Evolutionary conservation across 345 rosid species (phyloP).

Genomic region (Eucalyptus regnans): DNA sequence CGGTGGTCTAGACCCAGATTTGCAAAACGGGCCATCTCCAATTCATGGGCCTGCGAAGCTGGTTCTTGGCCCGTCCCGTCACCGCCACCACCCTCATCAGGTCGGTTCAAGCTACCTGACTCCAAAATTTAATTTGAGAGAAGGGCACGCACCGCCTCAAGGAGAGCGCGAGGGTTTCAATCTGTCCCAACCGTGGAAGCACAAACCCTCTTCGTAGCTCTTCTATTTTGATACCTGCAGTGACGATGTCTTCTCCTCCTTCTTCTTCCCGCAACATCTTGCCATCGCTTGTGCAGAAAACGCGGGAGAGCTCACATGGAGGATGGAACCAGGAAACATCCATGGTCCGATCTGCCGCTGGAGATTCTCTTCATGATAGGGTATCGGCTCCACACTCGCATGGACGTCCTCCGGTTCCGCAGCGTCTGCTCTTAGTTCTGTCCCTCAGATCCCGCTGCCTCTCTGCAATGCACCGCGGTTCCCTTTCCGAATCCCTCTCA

Average conservation of each 20-base stretch:
- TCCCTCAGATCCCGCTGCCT: neutral
- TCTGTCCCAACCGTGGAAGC: too few relatives aligned
- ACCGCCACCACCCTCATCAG: accelerated
- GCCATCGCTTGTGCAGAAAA: neutral
- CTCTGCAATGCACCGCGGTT: accelerated
- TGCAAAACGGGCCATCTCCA: accelerated
- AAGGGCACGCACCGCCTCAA: too few relatives aligned
- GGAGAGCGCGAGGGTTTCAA: accelerated
- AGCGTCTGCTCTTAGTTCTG: neutral
- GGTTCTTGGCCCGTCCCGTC: too few relatives aligned
- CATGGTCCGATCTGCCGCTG: neutral
- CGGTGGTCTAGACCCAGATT: too few relatives aligned
- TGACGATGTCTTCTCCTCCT: neutral
- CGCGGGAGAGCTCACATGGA: neutral
- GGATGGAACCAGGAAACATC: neutral
- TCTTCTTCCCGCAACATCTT: neutral
- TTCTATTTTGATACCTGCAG: neutral
- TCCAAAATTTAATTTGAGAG: too few relatives aligned
- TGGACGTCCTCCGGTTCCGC: neutral
- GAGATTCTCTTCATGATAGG: neutral
- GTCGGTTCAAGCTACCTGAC: accelerated
- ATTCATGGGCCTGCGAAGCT: accelerated
- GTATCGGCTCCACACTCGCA: neutral
- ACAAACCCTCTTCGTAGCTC: too few relatives aligned
- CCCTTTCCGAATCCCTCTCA: neutral